phyloP scores from a whole-genome alignment of 2,329 filamentous ascomycete species.

The Sphaceloma murrayae region DNA sequence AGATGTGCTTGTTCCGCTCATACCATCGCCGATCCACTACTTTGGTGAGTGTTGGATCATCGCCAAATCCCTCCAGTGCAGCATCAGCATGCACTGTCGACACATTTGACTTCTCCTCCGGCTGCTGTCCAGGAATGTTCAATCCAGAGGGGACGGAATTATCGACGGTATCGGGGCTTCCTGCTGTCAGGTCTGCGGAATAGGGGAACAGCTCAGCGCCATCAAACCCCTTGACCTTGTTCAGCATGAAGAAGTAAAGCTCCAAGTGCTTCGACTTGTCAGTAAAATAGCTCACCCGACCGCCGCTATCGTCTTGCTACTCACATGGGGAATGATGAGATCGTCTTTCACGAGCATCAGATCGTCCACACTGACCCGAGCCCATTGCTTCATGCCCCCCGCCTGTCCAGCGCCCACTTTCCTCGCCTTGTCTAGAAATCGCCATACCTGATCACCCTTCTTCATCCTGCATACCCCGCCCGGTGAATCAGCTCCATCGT shows the following conservation, averaged over 20 bases:
- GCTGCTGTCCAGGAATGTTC: conserved; percentile 15
- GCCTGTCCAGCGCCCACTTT: conserved; percentile 74
- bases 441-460: conserved; percentile 88
- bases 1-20: conserved; percentile 96
- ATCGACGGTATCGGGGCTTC: conserved; percentile 28
- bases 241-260: conserved; percentile 93
- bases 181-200: conserved; percentile 41
- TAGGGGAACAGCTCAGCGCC: conserved; percentile 68
- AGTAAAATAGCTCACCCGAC: conserved; percentile 14
- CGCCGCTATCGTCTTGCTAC: conserved; percentile 37
- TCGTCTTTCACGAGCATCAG: conserved; percentile 85
- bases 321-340: conserved; percentile 86
- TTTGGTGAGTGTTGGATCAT: conserved; percentile 77
- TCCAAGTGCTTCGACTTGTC: conserved; percentile 67
- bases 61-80: conserved; percentile 59
- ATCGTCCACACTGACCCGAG: conserved; percentile 87
- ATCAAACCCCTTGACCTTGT: conserved; percentile 66
- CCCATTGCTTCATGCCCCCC: conserved; percentile 69
- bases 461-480: conserved; percentile 77
- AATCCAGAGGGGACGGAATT: conserved; percentile 15
- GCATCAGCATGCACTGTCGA: conserved; percentile 35
- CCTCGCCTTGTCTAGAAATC: conserved; percentile 82
- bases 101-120: conserved; percentile 2
- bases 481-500: conserved; percentile 83
- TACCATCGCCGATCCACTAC: conserved; percentile 97